A percentile compares a stretch with the other conserved stretches of the same genome.
Evolutionary conservation across 306 rosid genomes (phyloP).

Genomic region (Prunus mume): DNA sequence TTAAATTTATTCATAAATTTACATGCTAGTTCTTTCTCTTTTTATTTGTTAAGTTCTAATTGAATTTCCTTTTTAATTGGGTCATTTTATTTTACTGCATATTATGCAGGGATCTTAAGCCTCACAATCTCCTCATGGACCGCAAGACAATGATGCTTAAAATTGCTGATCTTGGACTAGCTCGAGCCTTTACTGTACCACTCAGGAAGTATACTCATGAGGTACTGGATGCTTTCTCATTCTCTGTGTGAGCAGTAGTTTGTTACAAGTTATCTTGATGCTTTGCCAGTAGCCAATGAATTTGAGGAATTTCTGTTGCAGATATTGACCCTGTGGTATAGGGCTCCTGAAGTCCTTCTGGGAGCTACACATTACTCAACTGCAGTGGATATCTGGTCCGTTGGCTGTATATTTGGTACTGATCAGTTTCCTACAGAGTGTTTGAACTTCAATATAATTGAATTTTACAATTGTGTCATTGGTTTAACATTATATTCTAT

Average conservation of each 20-base stretch:
- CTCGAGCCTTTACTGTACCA: constrained; percentile 89
- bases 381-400: constrained; percentile 95
- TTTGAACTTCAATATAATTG: background rate
- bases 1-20: background rate
- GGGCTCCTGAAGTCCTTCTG: constrained; percentile 96
- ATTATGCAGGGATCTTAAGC: constrained; percentile 73
- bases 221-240: constrained; percentile 32
- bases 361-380: constrained; percentile 98
- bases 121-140: constrained; percentile 94
- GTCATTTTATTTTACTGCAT: background rate
- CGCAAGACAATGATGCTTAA: constrained; percentile 78
- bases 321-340: constrained; percentile 90
- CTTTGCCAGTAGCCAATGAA: background rate
- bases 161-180: constrained; percentile 94
- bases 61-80: background rate
- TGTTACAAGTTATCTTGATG: background rate
- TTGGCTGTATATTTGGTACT: constrained; percentile 88
- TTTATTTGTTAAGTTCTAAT: background rate
- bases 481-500: background rate
- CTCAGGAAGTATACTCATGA: constrained; percentile 95
- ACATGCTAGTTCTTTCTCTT: background rate
- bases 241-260: background rate
- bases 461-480: background rate
- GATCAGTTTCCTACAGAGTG: background rate
- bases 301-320: constrained; percentile 20